A percentile compares a stretch with the other conserved stretches of the same genome.
phyloP scores from a whole-genome alignment of 768 basidiomycete species.

The Gyrodon lividus region DNA sequence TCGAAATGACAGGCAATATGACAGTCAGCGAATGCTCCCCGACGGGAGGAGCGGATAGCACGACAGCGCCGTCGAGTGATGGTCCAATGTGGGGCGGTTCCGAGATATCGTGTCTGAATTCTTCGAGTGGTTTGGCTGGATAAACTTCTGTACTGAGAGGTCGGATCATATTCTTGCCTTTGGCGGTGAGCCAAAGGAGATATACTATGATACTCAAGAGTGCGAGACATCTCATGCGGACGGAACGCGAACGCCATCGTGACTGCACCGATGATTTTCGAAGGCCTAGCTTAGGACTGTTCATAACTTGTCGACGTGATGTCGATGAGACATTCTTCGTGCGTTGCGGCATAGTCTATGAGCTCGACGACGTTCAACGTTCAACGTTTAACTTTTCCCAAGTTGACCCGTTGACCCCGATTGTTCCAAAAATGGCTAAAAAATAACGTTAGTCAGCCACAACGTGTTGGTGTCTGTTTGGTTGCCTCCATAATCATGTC shows the following conservation, averaged over 20 bases:
- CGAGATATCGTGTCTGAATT: neutral
- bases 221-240: neutral
- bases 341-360: too few species aligned
- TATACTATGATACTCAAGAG: neutral
- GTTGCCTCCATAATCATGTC: neutral
- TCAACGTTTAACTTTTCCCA: too few species aligned
- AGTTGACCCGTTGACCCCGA: too few species aligned
- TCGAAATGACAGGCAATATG: slow-evolving; percentile 45
- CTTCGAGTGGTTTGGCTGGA: neutral
- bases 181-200: slow-evolving; percentile 14
- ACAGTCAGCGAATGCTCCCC: slow-evolving; percentile 42
- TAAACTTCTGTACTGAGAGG: neutral
- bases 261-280: too few species aligned
- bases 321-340: too few species aligned
- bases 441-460: too few species aligned
- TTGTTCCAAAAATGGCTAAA: too few species aligned
- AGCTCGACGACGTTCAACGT: too few species aligned
- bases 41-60: slow-evolving; percentile 11
- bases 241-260: too few species aligned
- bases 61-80: neutral
- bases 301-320: too few species aligned
- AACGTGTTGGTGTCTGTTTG: neutral
- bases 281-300: too few species aligned
- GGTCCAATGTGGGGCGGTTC: neutral
- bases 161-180: neutral